Evolutionary conservation across 163 green algal genomes (phyloP).

Genomic region (Scenedesmus sp.): DNA sequence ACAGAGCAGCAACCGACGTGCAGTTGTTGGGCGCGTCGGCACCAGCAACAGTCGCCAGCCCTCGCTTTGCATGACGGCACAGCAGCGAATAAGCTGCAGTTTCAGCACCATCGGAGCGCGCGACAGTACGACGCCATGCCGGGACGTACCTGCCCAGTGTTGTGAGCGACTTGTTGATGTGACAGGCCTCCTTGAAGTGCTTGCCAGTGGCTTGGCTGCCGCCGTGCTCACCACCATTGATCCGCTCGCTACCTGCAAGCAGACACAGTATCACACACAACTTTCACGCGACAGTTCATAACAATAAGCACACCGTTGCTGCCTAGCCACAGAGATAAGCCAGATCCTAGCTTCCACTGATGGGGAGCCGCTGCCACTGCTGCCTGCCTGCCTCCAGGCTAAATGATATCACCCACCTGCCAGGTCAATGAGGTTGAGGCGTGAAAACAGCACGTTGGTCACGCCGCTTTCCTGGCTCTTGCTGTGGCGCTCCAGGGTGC

Average conservation of each 20-base stretch:
- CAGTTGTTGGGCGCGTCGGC: background rate
- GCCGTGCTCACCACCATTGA: slow-evolving; percentile 70
- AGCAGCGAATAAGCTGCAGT: slow-evolving; percentile 4
- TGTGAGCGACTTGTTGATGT: slow-evolving; percentile 94
- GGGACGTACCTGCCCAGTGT: slow-evolving; percentile 74
- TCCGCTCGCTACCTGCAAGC: slow-evolving; percentile 86
- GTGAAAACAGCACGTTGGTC: slow-evolving; percentile 71
- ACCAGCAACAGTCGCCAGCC: background rate
- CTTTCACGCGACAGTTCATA: background rate
- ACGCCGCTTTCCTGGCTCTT: slow-evolving; percentile 59
- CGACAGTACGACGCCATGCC: background rate
- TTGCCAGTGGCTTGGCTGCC: slow-evolving; percentile 74
- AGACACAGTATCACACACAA: background rate
- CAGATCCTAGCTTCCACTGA: background rate
- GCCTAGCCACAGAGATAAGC: background rate
- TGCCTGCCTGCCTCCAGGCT: no score
- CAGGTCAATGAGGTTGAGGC: slow-evolving; percentile 89
- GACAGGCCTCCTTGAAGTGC: slow-evolving; percentile 83
- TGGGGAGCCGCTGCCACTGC: background rate
- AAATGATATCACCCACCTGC: slow-evolving; percentile 67
- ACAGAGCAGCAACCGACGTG: background rate
- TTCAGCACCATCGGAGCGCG: background rate
- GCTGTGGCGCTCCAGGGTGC: slow-evolving; percentile 68
- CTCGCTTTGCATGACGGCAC: background rate
- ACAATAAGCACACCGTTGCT: background rate